Conservation (phyloP, 495 filamentous ascomycete species). For the Penicillium roqueforti region DNA sequence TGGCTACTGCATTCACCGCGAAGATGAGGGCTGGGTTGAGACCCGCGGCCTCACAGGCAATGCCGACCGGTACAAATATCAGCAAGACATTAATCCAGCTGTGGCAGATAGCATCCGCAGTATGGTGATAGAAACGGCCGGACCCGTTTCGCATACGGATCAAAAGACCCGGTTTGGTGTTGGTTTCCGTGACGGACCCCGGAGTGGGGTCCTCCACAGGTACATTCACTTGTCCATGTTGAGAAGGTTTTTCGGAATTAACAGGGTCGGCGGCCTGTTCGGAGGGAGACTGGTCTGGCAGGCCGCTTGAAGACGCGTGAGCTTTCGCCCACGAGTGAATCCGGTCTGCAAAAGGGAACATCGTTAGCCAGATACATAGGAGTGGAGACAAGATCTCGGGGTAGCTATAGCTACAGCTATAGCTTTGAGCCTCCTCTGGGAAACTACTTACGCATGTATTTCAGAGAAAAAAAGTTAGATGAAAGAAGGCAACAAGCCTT, state of each 20-base stretch:
- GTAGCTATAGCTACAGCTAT: background rate
- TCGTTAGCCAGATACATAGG: constrained; percentile 15
- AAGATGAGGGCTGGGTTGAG: constrained; percentile 56
- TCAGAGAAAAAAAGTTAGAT: constrained; percentile 21
- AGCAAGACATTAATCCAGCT: constrained; percentile 78
- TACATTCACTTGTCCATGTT: constrained; percentile 40
- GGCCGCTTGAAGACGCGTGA: constrained; percentile 36
- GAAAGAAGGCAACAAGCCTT: constrained; percentile 10
- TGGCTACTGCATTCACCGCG: constrained; percentile 77
- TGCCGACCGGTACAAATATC: constrained; percentile 76
- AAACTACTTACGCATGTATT: constrained; percentile 42
- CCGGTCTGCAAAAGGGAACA: constrained; percentile 29
- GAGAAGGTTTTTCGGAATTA: constrained; percentile 9
- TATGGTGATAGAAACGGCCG: constrained; percentile 36
- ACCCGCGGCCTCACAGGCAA: constrained; percentile 54
- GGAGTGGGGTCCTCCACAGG: constrained; percentile 15
- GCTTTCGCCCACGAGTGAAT: constrained; percentile 50
- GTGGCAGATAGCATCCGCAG: constrained; percentile 38
- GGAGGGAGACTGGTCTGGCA: constrained; percentile 5
- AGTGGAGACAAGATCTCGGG: background rate
- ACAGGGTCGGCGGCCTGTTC: constrained; percentile 11
- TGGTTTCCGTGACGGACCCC: constrained; percentile 21
- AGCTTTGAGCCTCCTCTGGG: background rate
- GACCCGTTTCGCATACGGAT: constrained; percentile 34
- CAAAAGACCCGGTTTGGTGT: constrained; percentile 26